Percentiles rank a stretch among this genome's conserved stretches.
Evolutionary conservation across 331 rosid species (phyloP).

Genomic region (Quercus lobata): DNA sequence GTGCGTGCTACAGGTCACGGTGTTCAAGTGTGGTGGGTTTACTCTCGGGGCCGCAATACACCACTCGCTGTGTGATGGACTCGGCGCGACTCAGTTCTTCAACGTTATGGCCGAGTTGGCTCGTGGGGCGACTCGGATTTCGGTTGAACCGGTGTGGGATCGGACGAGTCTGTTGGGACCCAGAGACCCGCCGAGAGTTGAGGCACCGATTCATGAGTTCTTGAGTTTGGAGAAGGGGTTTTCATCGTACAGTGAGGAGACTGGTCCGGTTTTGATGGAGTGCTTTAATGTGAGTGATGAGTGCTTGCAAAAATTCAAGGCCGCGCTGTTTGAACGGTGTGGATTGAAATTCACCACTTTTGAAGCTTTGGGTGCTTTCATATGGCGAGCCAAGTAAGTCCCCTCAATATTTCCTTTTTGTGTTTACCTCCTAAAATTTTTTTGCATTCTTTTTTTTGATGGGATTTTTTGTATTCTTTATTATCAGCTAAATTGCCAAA

Average conservation of each 20-base stretch:
- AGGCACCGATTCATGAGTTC: conserved; percentile 39
- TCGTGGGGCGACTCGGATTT: conserved; percentile 41
- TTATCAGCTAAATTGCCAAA: too few relatives aligned
- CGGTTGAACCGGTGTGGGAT: conserved; percentile 55
- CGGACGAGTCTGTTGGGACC: conserved; percentile 48
- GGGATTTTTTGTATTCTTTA: too few relatives aligned
- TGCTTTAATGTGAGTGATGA: conserved; percentile 60
- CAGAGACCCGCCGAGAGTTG: conserved; percentile 42
- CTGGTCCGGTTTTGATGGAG: conserved; percentile 40
- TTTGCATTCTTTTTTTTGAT: too few relatives aligned
- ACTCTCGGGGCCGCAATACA: conserved; percentile 71
- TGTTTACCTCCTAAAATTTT: too few relatives aligned
- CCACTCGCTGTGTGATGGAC: conserved; percentile 75
- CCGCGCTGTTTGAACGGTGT: conserved; percentile 34
- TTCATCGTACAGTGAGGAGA: conserved; percentile 37
- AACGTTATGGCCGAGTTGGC: conserved; percentile 71
- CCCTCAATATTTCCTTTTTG: too few relatives aligned
- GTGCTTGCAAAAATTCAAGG: conserved; percentile 47
- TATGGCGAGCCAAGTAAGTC: conserved; percentile 93
- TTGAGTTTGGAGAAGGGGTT: conserved; percentile 42
- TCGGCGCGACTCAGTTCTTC: conserved; percentile 73
- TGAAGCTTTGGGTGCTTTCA: conserved; percentile 81
- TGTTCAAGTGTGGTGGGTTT: conserved; percentile 77
- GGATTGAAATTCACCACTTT: conserved; percentile 72
- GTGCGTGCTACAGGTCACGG: conserved; percentile 63